phyloP scores from a whole-genome alignment of 2,329 filamentous ascomycete species.

The Aspergillus quadrilineatus region DNA sequence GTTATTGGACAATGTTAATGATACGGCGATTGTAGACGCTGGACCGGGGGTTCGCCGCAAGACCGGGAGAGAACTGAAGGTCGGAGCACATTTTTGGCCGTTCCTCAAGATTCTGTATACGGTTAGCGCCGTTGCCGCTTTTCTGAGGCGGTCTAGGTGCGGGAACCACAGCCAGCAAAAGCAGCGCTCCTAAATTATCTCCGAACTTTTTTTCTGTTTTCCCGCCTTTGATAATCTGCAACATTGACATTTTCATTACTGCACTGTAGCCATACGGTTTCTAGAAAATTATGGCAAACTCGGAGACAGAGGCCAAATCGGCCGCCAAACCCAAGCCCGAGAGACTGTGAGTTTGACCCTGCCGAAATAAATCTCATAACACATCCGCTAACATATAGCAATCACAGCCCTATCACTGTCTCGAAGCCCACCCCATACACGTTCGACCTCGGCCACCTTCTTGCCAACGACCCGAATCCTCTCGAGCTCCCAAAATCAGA shows the following conservation, averaged over 20 bases:
- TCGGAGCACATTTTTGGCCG: slow-evolving; percentile 27
- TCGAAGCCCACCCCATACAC: slow-evolving; percentile 85
- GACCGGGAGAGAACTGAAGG: slow-evolving; percentile 18
- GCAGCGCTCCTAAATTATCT: slow-evolving; percentile 27
- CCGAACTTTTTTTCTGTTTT: slow-evolving; percentile 33
- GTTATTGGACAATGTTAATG: slow-evolving; percentile 26
- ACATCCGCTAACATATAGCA: not conserved
- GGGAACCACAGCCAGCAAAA: slow-evolving; percentile 24
- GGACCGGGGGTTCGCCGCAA: slow-evolving; percentile 19
- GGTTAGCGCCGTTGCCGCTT: slow-evolving; percentile 23
- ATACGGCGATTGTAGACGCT: slow-evolving; percentile 18
- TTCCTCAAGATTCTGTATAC: slow-evolving; percentile 20
- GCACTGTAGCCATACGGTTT: not conserved
- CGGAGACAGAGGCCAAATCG: slow-evolving; percentile 22
- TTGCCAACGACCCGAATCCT: slow-evolving; percentile 85
- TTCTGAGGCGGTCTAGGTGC: slow-evolving; percentile 21
- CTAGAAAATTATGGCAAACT: slow-evolving; percentile 11
- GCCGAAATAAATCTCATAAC: not conserved
- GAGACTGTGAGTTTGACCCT: slow-evolving; percentile 39
- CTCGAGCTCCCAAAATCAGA: slow-evolving; percentile 56
- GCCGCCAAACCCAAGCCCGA: slow-evolving; percentile 34
- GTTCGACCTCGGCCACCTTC: slow-evolving; percentile 85
- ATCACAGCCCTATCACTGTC: slow-evolving; percentile 58
- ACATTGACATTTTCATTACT: slow-evolving; percentile 1
- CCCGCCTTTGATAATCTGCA: slow-evolving; percentile 8